These are phyloP conservation scores for Eucalyptus albens DNA, from an alignment of 345 rosid species.

Conservation along the genomic window DNA sequence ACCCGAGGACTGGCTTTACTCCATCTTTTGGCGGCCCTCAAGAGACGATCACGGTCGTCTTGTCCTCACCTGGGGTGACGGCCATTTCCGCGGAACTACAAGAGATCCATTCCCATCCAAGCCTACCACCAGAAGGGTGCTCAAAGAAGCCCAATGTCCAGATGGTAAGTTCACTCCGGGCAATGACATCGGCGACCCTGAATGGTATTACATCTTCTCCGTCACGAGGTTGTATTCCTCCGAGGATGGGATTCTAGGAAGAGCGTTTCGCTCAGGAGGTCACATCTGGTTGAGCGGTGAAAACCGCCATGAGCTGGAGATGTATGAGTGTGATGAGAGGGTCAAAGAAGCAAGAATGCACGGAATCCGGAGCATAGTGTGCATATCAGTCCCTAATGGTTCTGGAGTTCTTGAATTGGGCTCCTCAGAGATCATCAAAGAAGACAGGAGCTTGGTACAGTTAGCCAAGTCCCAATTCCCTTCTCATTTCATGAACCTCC, in stretches of 20 bases:
- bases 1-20: conserved; percentile 2
- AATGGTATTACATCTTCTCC: conserved; percentile 3
- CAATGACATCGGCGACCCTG: not conserved
- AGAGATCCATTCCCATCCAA: not conserved
- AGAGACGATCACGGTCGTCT: not conserved
- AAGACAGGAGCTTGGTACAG: not conserved
- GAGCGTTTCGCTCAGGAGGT: not conserved
- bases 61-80: conserved; percentile 2
- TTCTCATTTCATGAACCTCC: not conserved
- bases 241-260: not conserved
- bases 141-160: not conserved
- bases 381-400: not conserved
- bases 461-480: not conserved
- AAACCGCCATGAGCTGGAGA: not conserved
- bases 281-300: conserved; percentile 5
- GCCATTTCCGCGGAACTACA: not conserved
- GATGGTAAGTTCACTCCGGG: not conserved
- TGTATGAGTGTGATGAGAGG: not conserved
- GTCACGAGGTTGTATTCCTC: not conserved
- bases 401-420: conserved; percentile 9
- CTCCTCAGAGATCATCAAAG: not conserved
- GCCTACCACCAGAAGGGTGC: not conserved
- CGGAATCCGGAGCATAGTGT: conserved; percentile 6
- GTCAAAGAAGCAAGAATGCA: conserved; percentile 7
- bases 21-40: conserved; percentile 7